These are phyloP conservation scores for Whalleya microplaca DNA, from an alignment of 2,329 filamentous ascomycete species.

Conservation along the genomic window DNA sequence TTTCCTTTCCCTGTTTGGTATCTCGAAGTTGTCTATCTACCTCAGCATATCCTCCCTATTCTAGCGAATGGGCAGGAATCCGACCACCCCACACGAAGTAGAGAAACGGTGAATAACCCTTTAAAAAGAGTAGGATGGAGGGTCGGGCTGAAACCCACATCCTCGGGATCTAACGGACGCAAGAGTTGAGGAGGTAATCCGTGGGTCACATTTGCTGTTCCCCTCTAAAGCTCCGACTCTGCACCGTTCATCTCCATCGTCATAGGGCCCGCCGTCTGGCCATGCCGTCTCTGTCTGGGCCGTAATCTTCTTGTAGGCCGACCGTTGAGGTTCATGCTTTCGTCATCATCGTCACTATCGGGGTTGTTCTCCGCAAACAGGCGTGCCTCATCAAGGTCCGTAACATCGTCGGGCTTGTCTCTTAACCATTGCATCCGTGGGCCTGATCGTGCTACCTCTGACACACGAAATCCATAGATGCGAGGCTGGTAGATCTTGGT, in stretches of 20 bases:
- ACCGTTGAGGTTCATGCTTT: conserved; percentile 50
- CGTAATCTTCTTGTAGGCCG: conserved; percentile 48
- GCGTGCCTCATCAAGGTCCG: conserved; percentile 80
- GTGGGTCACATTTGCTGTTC: background rate
- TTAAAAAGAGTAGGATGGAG: background rate
- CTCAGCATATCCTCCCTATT: background rate
- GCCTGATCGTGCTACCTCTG: conserved; percentile 84
- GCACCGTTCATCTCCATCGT: conserved; percentile 58
- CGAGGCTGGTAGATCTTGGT: conserved; percentile 89
- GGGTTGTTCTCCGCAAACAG: conserved; percentile 56
- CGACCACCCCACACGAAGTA: background rate
- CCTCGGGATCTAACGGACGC: background rate
- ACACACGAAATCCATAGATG: conserved; percentile 96
- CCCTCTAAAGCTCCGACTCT: conserved; percentile 58
- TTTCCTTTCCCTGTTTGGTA: conserved; percentile 15
- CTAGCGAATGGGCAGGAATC: background rate
- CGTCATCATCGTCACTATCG: conserved; percentile 61
- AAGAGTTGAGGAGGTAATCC: background rate
- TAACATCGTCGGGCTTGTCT: conserved; percentile 77
- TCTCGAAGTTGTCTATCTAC: conserved; percentile 9
- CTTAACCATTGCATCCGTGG: conserved; percentile 97
- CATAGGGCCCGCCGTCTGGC: conserved; percentile 61
- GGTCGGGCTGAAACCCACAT: background rate
- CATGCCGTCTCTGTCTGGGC: conserved; percentile 42
- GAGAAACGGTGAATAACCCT: conserved; percentile 3